Evolutionary conservation across 768 basidiomycete genomes (phyloP).

Genomic region (Krasilnikovozyma curviuscula): DNA sequence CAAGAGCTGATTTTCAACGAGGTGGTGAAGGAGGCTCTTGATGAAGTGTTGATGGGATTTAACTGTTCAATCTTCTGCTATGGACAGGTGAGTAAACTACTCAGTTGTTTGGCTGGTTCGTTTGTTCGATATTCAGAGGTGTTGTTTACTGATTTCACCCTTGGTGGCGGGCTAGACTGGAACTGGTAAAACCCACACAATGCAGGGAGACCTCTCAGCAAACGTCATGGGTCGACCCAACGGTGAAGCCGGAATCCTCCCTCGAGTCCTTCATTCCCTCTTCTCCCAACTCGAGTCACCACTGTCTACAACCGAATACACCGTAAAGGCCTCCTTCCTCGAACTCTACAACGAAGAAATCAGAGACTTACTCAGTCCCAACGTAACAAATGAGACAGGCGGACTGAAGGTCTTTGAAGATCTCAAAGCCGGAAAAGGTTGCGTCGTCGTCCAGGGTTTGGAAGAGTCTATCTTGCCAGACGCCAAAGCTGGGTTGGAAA

Average conservation of each 20-base stretch:
- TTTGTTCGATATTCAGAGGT: not conserved
- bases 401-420: constrained; percentile 89
- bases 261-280: constrained; percentile 72
- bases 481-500: constrained; percentile 57
- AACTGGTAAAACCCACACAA: constrained; percentile 43
- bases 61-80: constrained; percentile 89
- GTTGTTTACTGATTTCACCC: not conserved
- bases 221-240: constrained; percentile 58
- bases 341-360: constrained; percentile 98
- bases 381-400: constrained; percentile 30
- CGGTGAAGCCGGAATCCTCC: constrained; percentile 82
- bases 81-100: constrained; percentile 77
- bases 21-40: constrained; percentile 77
- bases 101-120: constrained; percentile 24
- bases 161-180: not conserved
- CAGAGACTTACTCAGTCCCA: constrained; percentile 68
- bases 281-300: constrained; percentile 59
- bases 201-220: constrained; percentile 80
- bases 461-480: constrained; percentile 75
- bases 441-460: constrained; percentile 82
- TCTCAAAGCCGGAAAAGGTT: constrained; percentile 40
- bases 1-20: constrained; percentile 85
- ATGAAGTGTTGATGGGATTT: constrained; percentile 85
- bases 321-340: constrained; percentile 81
- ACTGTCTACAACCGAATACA: constrained; percentile 45